Percentiles rank a stretch among this genome's conserved stretches.
These are phyloP conservation scores for Penicillium nordicum DNA, from an alignment of 2,329 filamentous ascomycete species.

Conservation along the genomic window DNA sequence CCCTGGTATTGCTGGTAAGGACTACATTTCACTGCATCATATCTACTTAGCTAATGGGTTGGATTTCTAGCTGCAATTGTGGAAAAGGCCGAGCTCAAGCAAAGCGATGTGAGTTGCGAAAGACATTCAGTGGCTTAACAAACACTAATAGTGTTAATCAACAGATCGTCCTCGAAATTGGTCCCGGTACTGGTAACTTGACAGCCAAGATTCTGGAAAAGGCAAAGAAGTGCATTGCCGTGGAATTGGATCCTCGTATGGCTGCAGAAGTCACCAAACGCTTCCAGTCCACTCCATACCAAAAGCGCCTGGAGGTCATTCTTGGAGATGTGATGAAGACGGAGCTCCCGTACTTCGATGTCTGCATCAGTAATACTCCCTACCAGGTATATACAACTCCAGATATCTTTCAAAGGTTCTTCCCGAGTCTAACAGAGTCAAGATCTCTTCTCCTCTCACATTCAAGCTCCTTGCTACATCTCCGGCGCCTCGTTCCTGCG, in stretches of 20 bases:
- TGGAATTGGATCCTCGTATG: conserved; percentile 96
- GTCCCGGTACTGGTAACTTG: conserved; percentile 83
- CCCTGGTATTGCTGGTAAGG: conserved; percentile 67
- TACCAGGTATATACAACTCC: conserved; percentile 53
- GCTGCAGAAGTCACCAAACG: conserved; percentile 90
- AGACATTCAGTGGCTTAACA: not conserved
- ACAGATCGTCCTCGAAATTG: conserved; percentile 82
- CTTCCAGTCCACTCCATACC: conserved; percentile 82
- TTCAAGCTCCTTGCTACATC: conserved; percentile 83
- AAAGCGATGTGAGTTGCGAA: conserved; percentile 59
- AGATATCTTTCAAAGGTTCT: not conserved
- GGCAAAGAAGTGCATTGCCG: conserved; percentile 76
- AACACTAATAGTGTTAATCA: conserved; percentile 1
- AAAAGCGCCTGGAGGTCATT: conserved; percentile 80
- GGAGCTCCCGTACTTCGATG: conserved; percentile 72
- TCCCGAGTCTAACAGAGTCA: conserved; percentile 17
- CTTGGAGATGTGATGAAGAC: conserved; percentile 94
- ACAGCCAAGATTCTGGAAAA: conserved; percentile 86
- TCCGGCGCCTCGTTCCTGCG: conserved; percentile 74
- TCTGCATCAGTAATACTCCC: conserved; percentile 76
- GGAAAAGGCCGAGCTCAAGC: conserved; percentile 83
- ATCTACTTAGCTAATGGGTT: not conserved
- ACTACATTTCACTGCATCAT: conserved; percentile 24
- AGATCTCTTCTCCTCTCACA: conserved; percentile 87
- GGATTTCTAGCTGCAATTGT: conserved; percentile 54